Evolutionary conservation across 2,329 filamentous ascomycete species (phyloP).

Genomic region (Phialophora tarda): DNA sequence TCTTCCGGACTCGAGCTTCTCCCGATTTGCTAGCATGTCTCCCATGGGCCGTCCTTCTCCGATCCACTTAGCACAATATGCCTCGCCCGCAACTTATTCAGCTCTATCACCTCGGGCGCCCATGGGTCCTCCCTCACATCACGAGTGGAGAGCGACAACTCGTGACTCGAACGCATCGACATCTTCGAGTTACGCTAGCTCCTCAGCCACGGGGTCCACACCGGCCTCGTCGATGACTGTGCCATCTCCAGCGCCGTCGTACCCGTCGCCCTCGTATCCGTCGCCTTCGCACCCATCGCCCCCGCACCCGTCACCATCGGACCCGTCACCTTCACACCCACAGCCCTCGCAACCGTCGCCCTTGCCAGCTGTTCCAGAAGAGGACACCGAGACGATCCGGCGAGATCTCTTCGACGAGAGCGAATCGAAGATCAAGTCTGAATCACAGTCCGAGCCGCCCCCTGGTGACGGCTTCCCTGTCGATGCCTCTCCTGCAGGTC

Average conservation of each 20-base stretch:
- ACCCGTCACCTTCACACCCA: conserved; percentile 13
- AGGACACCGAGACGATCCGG: conserved; percentile 3
- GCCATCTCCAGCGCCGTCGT: conserved; percentile 31
- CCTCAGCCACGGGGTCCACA: conserved; percentile 28
- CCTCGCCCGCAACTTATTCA: conserved; percentile 43
- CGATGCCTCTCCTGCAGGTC: background rate
- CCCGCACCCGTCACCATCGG: background rate
- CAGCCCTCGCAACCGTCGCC: conserved; percentile 16
- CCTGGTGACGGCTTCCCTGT: background rate
- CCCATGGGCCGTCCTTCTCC: conserved; percentile 40
- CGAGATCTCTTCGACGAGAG: background rate
- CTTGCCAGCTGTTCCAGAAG: conserved; percentile 15
- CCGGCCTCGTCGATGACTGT: conserved; percentile 30
- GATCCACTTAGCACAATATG: conserved; percentile 43
- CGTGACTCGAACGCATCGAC: conserved; percentile 33
- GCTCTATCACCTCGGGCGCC: conserved; percentile 46
- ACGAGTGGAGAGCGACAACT: conserved; percentile 35
- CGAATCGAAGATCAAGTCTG: background rate
- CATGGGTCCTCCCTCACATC: conserved; percentile 43
- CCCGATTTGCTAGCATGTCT: conserved; percentile 39
- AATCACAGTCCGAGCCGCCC: conserved; percentile 6
- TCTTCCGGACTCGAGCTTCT: conserved; percentile 42
- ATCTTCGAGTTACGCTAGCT: conserved; percentile 32
- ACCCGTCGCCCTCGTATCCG: conserved; percentile 6
- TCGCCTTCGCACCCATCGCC: background rate